Base-by-base conservation (phyloP, 176 grass and related monocot genomes). In the Microstegium vimineum region DNA sequence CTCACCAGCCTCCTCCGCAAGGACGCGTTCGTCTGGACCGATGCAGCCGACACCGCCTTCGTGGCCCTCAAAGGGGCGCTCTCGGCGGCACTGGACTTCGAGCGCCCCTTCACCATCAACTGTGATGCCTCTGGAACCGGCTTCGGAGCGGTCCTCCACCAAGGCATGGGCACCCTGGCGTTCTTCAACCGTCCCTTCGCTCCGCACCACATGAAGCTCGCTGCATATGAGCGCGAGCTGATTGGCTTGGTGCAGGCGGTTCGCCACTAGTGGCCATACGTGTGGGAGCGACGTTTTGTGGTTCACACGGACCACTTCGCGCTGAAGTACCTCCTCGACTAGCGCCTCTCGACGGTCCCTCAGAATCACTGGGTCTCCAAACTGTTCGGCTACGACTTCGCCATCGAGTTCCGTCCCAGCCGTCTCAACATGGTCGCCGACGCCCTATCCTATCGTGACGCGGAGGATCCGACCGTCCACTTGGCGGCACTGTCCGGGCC, bases 81-180 rank as follows among this genome's bases (percentile, higher is more conserved):
- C 0, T 22, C 20, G 0, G 9, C 52, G 2, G 52, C 52, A 0
- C 52, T 22, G 0, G 6, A 57, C 9, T 57, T 57, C 7, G 3
- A 0, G n/a, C 2, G 6, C 2, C 6, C 20, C 5, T 56, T 56
- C 18, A 0, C 2, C 0, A 14, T 56, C 0, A 20, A 56, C 1
- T 56, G 51, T n/a, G 51, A 56, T n/a, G 51, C 18, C 0, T 56
- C 51, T 0, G 49, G 49, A 0, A 17, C 47, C n/a, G n/a, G n/a
- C n/a, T n/a, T n/a, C n/a, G n/a, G 6, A 18, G 17, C 17, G 20
- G 51, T 56, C 0, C 4, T 56, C 0, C 51, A 56, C 18, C 51
- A 56, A 2, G 18, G 18, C 6, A 2, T 1, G 1, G 36, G 46
- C 1, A 20, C 51, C 0, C 4, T 56, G 0, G 51, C 51, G 0